Base-by-base conservation (phyloP, 2,329 filamentous ascomycete genomes). In the Neonectria faginata region DNA sequence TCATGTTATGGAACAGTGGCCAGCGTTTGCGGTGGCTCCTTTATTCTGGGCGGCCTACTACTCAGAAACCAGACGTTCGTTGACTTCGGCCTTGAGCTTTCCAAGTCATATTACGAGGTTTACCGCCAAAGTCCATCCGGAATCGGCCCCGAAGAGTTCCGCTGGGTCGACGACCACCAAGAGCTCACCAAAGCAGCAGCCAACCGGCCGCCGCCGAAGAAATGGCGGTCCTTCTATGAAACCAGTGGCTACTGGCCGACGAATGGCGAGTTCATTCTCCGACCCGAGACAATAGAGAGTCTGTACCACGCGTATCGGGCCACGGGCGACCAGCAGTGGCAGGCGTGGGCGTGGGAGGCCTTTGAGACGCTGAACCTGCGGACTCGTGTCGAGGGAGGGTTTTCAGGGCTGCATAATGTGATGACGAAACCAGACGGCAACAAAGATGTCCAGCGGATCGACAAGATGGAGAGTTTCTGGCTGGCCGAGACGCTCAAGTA, bases 401-500 rank as follows among this genome's bases (percentile, higher is more conserved):
- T 51, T 10, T 47, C 57, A 0, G 68, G 69, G 0, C 16, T 71
- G 5, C 57, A 29, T 2, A 69, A 50, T 7, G 62, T 66, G 1
- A 71, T 71, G 64, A 57, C 48, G 36, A 62, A 44, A 0, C 41
- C 9, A 1, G 55, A 45, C 2, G 63, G 62, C n/a, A 42, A 65
- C 12, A 47, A 59, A 0, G 42, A 25, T 3, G 22, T 22, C 1
- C 25, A 66, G 20, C 18, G 55, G 8, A 48, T 70, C 0, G 69
- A 71, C 2, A 71, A 71, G 53, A 71, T 71, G 69, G 68, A 71
- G 42, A 71, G 69, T 2, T 71, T 71, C 16, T 71, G 68, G 69
- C 45, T 71, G 3, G 69, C 69, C 0, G 69, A 71, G 42, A 71
- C 67, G 4, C 12, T 71, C 31, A 71, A 71, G n/a, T 71, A 71